Conservation (phyloP, 306 rosid species). For the Prunus persica region DNA sequence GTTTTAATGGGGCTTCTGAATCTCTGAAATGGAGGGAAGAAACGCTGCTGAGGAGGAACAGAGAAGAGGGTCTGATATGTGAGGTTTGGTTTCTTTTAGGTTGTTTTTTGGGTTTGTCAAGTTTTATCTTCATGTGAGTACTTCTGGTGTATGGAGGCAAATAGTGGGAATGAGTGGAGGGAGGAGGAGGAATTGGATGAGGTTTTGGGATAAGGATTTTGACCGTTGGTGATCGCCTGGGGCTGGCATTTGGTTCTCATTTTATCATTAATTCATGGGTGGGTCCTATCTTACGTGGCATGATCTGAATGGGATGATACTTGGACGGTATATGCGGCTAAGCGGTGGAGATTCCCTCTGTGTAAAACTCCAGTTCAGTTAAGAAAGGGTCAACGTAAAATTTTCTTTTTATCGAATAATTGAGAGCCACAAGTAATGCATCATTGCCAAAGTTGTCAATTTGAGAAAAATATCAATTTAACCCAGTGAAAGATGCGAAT, state of each 20-base stretch:
- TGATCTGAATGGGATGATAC: background rate
- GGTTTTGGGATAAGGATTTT: conserved; percentile 56
- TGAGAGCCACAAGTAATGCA: no score
- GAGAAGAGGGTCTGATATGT: conserved; percentile 23
- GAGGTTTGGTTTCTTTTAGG: conserved; percentile 8
- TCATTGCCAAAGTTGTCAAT: background rate
- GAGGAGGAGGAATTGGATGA: conserved; percentile 37
- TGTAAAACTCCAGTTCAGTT: background rate
- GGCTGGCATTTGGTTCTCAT: background rate
- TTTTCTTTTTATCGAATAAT: no score
- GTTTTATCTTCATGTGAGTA: conserved; percentile 27
- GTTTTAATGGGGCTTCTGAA: background rate
- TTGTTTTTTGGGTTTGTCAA: background rate
- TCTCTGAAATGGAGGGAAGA: background rate
- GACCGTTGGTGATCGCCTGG: conserved; percentile 31
- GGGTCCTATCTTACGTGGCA: conserved; percentile 19
- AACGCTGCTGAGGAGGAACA: background rate
- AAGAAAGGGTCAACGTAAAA: no score
- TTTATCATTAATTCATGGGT: background rate
- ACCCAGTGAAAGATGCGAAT: background rate
- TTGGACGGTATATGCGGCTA: background rate
- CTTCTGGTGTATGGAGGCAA: conserved; percentile 20
- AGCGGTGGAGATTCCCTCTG: background rate
- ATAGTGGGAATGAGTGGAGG: conserved; percentile 48
- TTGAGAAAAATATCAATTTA: background rate